Evolutionary conservation across 768 basidiomycete species (phyloP).

Genomic region (Kwoniella bestiolae): DNA sequence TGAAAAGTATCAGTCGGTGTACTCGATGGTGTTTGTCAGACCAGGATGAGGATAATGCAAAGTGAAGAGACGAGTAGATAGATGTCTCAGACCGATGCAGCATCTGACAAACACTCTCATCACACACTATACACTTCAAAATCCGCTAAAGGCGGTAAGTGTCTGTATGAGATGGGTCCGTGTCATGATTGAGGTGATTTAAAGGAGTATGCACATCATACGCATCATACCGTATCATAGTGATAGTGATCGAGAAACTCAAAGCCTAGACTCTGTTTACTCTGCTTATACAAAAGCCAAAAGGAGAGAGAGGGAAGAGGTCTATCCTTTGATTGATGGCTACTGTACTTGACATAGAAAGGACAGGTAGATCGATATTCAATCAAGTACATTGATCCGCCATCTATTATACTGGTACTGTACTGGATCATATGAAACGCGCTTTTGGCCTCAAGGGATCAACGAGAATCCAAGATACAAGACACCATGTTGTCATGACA

Average conservation of each 20-base stretch:
- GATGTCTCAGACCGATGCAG: too few relatives aligned
- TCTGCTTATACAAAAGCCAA: too few relatives aligned
- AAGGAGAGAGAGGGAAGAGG: background rate
- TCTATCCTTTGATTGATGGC: background rate
- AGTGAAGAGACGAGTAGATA: too few relatives aligned
- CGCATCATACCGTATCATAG: too few relatives aligned
- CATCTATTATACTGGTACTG: background rate
- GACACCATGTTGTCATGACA: background rate
- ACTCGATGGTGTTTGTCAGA: too few relatives aligned
- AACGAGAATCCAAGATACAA: background rate
- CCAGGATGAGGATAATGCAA: too few relatives aligned
- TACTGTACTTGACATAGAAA: background rate
- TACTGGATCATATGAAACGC: background rate
- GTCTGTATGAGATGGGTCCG: background rate
- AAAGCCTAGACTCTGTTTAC: background rate
- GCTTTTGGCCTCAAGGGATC: too few relatives aligned
- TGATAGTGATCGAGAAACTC: background rate
- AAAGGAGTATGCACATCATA: background rate
- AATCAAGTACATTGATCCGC: background rate
- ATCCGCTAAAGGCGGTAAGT: background rate
- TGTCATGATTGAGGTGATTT: background rate
- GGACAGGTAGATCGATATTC: background rate
- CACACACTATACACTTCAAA: background rate
- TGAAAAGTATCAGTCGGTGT: too few relatives aligned
- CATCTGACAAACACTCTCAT: too few relatives aligned